These are phyloP conservation scores for Nemania serpens DNA, from an alignment of 2,329 filamentous ascomycete species.

Conservation along the genomic window DNA sequence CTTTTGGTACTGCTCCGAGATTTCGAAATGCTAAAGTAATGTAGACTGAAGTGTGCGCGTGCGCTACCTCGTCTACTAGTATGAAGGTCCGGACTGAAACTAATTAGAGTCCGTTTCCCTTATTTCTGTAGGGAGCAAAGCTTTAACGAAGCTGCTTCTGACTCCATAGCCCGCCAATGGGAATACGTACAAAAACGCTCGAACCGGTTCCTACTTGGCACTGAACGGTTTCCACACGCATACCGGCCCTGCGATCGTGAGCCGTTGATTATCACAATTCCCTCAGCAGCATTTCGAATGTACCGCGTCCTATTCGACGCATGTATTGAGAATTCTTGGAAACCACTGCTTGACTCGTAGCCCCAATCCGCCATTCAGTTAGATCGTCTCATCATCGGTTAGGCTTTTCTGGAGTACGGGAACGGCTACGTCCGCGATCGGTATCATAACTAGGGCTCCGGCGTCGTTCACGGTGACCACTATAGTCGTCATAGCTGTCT, in stretches of 20 bases:
- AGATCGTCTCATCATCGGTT: conserved; percentile 37
- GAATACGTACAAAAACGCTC: conserved; percentile 17
- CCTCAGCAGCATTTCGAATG: conserved; percentile 7
- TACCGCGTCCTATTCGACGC: conserved; percentile 9
- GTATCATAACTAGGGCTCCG: conserved; percentile 57
- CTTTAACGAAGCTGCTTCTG: conserved; percentile 2
- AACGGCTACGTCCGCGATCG: conserved; percentile 47
- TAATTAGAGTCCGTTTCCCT: conserved; percentile 19
- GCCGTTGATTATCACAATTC: conserved; percentile 5
- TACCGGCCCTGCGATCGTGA: conserved; percentile 2
- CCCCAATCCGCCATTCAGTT: neutral
- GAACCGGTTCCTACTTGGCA: neutral
- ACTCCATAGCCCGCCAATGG: conserved; percentile 13
- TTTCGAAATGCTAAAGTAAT: conserved; percentile 4
- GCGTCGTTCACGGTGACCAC: conserved; percentile 44
- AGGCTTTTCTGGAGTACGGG: conserved; percentile 46
- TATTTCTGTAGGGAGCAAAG: conserved; percentile 3
- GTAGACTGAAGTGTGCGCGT: neutral
- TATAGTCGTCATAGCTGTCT: conserved; percentile 42
- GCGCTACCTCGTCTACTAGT: neutral
- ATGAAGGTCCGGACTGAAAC: conserved; percentile 8
- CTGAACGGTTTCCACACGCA: neutral
- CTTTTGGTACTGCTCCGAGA: neutral
- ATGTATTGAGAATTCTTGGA: neutral
- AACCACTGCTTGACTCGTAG: neutral